phyloP scores from a whole-genome alignment of 176 grass and related monocot genomes.

The Elaeis guineensis region DNA sequence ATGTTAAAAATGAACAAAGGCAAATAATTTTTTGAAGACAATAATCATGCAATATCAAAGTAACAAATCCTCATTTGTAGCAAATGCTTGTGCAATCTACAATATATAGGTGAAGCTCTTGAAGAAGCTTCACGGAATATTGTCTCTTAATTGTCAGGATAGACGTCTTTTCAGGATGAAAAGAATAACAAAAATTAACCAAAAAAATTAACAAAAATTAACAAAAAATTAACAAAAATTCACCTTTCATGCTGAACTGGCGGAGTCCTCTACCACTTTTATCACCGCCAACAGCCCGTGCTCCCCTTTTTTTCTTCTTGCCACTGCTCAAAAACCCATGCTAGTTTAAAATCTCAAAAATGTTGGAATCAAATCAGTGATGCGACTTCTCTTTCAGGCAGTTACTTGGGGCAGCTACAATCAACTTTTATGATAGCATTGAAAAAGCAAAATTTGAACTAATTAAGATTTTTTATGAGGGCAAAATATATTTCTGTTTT shows the following conservation, averaged over 20 bases:
- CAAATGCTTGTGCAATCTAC: too few relatives aligned
- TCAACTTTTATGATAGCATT: too few relatives aligned
- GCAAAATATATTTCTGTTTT: too few relatives aligned
- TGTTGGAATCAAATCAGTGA: too few relatives aligned
- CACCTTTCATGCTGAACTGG: conserved; percentile 20
- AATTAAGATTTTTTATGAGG: too few relatives aligned
- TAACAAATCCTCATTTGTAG: not conserved
- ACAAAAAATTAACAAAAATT: not conserved
- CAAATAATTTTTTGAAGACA: not conserved
- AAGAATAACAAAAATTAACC: not conserved
- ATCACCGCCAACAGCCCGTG: conserved; percentile 5
- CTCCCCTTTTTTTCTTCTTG: conserved; percentile 16
- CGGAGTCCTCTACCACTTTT: conserved; percentile 17
- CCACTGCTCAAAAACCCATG: conserved; percentile 1
- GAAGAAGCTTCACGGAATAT: not conserved
- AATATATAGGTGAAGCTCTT: too few relatives aligned
- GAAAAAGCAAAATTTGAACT: too few relatives aligned
- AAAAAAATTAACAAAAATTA: not conserved
- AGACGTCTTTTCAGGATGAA: not conserved
- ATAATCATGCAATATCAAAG: not conserved
- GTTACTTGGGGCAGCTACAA: too few relatives aligned
- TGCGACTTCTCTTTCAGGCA: too few relatives aligned
- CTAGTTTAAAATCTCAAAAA: too few relatives aligned
- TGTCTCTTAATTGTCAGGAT: not conserved
- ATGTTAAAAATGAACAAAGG: not conserved